Evolutionary conservation across 345 rosid genomes (phyloP).

Genomic region (Melaleuca quinquenervia): DNA sequence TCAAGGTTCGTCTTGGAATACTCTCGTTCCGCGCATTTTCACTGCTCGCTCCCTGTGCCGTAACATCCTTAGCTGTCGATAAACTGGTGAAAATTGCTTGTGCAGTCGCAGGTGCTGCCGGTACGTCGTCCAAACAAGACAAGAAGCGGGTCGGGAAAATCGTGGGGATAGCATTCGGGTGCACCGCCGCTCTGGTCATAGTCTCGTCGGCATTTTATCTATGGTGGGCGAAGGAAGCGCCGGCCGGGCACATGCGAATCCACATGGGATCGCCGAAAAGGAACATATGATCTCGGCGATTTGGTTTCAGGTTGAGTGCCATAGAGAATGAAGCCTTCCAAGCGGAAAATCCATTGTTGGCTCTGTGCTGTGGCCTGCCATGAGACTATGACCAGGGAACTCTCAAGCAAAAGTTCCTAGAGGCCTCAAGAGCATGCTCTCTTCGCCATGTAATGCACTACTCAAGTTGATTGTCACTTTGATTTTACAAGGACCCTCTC

Average conservation of each 20-base stretch:
- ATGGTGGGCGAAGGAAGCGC: conserved; percentile 16
- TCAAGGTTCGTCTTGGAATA: conserved; percentile 15
- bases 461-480: background rate
- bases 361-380: background rate
- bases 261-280: conserved; percentile 14
- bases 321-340: background rate
- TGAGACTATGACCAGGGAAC: background rate
- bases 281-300: background rate
- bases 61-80: background rate
- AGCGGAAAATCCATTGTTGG: background rate
- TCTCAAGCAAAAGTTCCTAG: background rate
- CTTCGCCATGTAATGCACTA: background rate
- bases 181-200: conserved; percentile 13
- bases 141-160: conserved; percentile 14
- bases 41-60: background rate
- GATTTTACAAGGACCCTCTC: background rate
- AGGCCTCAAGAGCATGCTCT: background rate
- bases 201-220: conserved; percentile 20
- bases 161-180: conserved; percentile 28
- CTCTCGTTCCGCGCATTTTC: background rate
- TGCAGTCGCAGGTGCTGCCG: conserved; percentile 2
- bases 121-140: conserved; percentile 1
- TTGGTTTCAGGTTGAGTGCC: background rate
- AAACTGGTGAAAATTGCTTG: background rate
- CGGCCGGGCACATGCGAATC: background rate